Conservation (phyloP, 2,329 filamentous ascomycete genomes). For the Cladosporium sp. region DNA sequence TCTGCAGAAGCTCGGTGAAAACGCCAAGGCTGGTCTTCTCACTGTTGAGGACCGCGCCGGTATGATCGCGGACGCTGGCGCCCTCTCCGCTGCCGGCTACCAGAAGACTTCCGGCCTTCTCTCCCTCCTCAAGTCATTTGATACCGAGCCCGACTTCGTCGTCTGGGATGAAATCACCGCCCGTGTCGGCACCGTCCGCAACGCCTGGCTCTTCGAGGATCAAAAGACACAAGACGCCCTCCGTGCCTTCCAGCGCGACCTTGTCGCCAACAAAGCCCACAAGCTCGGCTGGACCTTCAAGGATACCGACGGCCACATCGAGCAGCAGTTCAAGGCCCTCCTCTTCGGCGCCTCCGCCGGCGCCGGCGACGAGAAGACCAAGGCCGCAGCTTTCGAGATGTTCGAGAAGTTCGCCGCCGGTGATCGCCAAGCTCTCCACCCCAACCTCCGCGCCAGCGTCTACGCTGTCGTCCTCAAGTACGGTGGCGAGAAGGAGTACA, state of each 20-base stretch:
- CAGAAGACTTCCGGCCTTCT: conserved; percentile 88
- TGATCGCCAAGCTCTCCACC: conserved; percentile 76
- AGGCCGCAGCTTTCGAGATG: conserved; percentile 80
- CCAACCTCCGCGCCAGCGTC: conserved; percentile 81
- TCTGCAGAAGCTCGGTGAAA: conserved; percentile 78
- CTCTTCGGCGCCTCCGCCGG: conserved; percentile 80
- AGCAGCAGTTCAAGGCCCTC: conserved; percentile 90
- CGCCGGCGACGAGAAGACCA: conserved; percentile 69
- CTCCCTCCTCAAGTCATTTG: conserved; percentile 77
- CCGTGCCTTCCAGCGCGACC: conserved; percentile 72
- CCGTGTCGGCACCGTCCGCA: conserved; percentile 70
- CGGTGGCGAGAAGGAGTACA: conserved; percentile 81
- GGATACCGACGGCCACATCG: conserved; percentile 76
- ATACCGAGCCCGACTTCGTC: conserved; percentile 75
- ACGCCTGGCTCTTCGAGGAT: conserved; percentile 85
- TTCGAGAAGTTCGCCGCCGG: conserved; percentile 77
- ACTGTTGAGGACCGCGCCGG: conserved; percentile 87
- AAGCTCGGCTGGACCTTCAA: conserved; percentile 83
- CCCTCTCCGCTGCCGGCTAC: conserved; percentile 82
- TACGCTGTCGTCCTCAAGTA: conserved; percentile 79
- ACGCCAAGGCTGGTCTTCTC: conserved; percentile 72
- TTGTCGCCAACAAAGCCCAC: conserved; percentile 74
- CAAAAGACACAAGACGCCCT: conserved; percentile 65
- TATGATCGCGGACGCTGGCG: conserved; percentile 83
- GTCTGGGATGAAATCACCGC: conserved; percentile 91